Base-by-base conservation (phyloP, 2,329 filamentous ascomycete genomes). In the Myriosclerotinia curreyana region DNA sequence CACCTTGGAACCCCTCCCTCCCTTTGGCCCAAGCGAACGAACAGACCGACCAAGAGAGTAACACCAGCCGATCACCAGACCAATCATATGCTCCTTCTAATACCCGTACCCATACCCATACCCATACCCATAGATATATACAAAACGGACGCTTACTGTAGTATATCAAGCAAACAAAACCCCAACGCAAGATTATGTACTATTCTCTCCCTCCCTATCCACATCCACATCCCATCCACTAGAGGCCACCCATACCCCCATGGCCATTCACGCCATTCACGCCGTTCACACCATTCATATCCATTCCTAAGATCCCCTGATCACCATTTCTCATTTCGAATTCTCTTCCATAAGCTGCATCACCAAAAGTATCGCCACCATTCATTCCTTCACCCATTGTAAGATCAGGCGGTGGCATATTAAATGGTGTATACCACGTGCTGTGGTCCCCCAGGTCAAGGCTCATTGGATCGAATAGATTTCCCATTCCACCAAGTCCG, bases 391-490 rank as follows among this genome's bases (percentile, higher is more conserved):
- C 50, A 12, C 53, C 50, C 25, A 34, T 17, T 8, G 78, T 77
- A 50, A 84, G 76, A 64, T 86, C 84, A 0, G 90, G 86, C 25
- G 92, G 90, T 65, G 95, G 90, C 77, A 96, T 86, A 74, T 96
- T 96, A 77, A 96, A 96, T 1, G 93, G 92, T 80, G 96, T 87
- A 75, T 96, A 96, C 91, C 93, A 98, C 6, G 90, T 91, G 60
- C 87, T 88, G 14, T 28, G 40, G 3, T 46, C 34, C n/a, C 46
- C 40, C 17, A 46, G 28, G n/a, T 58, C 40, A 25, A 58, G 28
- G n/a, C 42, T 14, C 42, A 58, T 34, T 17, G 34, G n/a, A 36
- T 48, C 54, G n/a, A 34, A 58, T 11, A 31, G 40, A 48, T 58
- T 58, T 48, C 54, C 66, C 44, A 48, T 49, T 8, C 31, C 44